Evolutionary conservation across 805 yeast species (phyloP).

Genomic region (Blastobotrys americana): DNA sequence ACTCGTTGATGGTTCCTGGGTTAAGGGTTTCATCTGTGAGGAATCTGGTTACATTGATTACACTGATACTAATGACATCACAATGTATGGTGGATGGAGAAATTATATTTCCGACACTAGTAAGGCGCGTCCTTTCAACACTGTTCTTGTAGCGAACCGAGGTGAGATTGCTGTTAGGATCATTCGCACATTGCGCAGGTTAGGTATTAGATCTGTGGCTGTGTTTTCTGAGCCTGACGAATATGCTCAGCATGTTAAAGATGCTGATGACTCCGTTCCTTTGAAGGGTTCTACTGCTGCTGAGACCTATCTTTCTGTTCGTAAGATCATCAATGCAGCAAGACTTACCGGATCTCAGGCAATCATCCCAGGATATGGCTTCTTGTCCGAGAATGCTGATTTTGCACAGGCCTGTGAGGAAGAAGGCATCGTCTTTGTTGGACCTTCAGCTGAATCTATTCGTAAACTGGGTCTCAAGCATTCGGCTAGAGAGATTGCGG

Average conservation of each 20-base stretch:
- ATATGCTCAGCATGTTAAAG: constrained; percentile 76
- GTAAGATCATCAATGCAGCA: constrained; percentile 81
- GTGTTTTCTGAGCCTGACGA: constrained; percentile 87
- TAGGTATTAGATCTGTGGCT: constrained; percentile 74
- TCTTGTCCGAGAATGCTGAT: constrained; percentile 92
- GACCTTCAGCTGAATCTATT: constrained; percentile 94
- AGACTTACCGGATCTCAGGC: constrained; percentile 81
- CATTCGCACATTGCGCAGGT: constrained; percentile 74
- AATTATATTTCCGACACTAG: constrained; percentile 38
- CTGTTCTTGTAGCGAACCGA: constrained; percentile 91
- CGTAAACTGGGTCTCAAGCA: constrained; percentile 89
- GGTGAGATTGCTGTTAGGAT: constrained; percentile 97
- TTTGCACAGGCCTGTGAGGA: constrained; percentile 79
- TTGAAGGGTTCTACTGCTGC: constrained; percentile 79
- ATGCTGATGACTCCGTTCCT: constrained; percentile 77
- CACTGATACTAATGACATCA: constrained; percentile 63
- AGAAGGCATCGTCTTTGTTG: constrained; percentile 86
- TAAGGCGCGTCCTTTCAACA: constrained; percentile 57
- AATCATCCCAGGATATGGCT: constrained; percentile 97
- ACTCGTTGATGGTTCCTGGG: constrained; percentile 70
- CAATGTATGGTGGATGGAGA: constrained; percentile 87
- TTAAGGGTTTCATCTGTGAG: constrained; percentile 92
- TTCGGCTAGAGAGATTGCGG: constrained; percentile 92
- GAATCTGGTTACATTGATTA: constrained; percentile 74
- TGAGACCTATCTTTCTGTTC: constrained; percentile 80